Conservation (phyloP, 2,329 filamentous ascomycete genomes). For the Arthroderma sp. region DNA sequence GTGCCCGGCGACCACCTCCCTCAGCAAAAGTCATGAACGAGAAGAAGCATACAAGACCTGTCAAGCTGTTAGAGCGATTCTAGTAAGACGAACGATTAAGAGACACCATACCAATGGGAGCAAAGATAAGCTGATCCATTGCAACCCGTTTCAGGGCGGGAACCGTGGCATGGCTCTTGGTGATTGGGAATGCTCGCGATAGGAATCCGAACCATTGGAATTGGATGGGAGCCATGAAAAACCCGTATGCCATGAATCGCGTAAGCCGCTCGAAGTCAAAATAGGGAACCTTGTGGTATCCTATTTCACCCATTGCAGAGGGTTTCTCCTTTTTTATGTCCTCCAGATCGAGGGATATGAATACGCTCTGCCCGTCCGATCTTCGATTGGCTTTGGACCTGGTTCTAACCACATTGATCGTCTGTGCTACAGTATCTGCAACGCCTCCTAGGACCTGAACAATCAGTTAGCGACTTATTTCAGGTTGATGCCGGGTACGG, state of each 20-base stretch:
- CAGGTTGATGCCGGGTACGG: not conserved
- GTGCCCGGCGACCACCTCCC: constrained; percentile 68
- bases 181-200: constrained; percentile 68
- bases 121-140: constrained; percentile 86
- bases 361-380: constrained; percentile 10
- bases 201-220: constrained; percentile 94
- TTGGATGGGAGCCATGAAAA: constrained; percentile 88
- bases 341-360: constrained; percentile 73
- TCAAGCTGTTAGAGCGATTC: not conserved
- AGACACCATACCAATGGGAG: constrained; percentile 56
- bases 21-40: constrained; percentile 93
- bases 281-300: constrained; percentile 52
- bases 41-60: constrained; percentile 75
- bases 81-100: not conserved
- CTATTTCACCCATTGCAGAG: constrained; percentile 50
- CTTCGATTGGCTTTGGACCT: constrained; percentile 45
- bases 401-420: constrained; percentile 64
- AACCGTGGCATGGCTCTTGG: constrained; percentile 57
- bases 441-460: constrained; percentile 72
- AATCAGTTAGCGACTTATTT: not conserved
- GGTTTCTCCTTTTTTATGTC: constrained; percentile 74
- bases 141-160: constrained; percentile 83
- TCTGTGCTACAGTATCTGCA: constrained; percentile 90
- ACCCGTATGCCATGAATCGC: constrained; percentile 94
- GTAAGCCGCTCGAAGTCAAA: constrained; percentile 94